phyloP scores from a whole-genome alignment of 75 land plant species.

The Selaginella moellendorffii region DNA sequence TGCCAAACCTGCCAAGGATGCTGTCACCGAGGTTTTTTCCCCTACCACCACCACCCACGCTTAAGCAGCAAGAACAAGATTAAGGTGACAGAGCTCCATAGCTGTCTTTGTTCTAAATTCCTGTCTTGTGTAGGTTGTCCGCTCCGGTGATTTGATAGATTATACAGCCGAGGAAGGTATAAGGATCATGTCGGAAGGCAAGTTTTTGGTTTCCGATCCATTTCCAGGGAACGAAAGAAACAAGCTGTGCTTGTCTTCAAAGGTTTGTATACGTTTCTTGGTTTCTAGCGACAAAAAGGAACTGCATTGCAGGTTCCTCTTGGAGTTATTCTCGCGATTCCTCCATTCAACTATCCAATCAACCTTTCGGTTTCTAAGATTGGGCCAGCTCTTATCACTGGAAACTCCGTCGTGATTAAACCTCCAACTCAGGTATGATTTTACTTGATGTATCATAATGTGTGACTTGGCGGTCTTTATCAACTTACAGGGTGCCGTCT shows the following conservation, averaged over 20 bases:
- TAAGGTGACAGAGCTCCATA: neutral
- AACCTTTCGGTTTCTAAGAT: slow-evolving; percentile 4
- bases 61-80: neutral
- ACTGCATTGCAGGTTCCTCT: slow-evolving; percentile 4
- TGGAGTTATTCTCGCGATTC: slow-evolving; percentile 7
- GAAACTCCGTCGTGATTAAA: slow-evolving; percentile 3
- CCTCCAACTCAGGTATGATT: slow-evolving; percentile 9
- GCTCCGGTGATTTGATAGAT: neutral
- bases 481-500: neutral
- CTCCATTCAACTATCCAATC: slow-evolving; percentile 4
- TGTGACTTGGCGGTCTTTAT: neutral
- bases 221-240: slow-evolving; percentile 7
- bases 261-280: neutral
- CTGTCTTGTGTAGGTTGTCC: neutral
- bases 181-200: neutral
- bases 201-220: neutral
- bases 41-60: neutral
- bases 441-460: neutral
- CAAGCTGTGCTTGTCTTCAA: slow-evolving; percentile 4
- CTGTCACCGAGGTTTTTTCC: neutral
- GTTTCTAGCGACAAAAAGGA: neutral
- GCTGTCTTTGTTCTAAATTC: neutral
- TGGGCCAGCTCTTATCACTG: slow-evolving; percentile 1
- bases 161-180: slow-evolving; percentile 8
- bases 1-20: slow-evolving; percentile 8